Percentiles rank a stretch among this genome's conserved stretches.
Evolutionary conservation across 2,329 filamentous ascomycete genomes (phyloP).

Genomic region (Fusarium piperis): DNA sequence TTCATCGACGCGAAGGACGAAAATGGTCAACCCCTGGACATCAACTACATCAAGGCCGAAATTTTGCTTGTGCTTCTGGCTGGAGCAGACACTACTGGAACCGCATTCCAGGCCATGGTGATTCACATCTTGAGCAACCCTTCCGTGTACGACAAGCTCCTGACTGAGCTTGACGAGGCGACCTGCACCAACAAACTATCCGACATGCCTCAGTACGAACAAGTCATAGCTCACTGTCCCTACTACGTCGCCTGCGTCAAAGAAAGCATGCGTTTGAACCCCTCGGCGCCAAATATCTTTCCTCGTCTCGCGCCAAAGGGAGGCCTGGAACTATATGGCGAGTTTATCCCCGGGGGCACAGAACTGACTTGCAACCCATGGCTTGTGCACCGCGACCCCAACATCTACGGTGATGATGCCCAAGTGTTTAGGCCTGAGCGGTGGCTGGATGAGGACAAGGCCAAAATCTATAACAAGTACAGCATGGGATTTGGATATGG

Average conservation of each 20-base stretch:
- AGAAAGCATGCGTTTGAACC: conserved; percentile 61
- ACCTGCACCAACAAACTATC: conserved; percentile 48
- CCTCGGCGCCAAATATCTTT: conserved; percentile 59
- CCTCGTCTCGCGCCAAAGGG: conserved; percentile 58
- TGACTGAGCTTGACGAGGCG: conserved; percentile 36
- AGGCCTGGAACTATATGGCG: conserved; percentile 52
- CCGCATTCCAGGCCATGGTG: conserved; percentile 55
- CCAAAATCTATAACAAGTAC: conserved; percentile 44
- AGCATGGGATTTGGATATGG: conserved; percentile 52
- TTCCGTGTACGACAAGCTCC: conserved; percentile 28
- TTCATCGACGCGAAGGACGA: conserved; percentile 28
- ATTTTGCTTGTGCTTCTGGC: conserved; percentile 44
- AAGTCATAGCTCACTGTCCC: conserved; percentile 40
- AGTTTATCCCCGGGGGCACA: conserved; percentile 45
- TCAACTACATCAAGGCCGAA: conserved; percentile 34
- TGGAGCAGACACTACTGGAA: conserved; percentile 58
- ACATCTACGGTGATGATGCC: conserved; percentile 46
- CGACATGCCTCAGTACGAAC: conserved; percentile 45
- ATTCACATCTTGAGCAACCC: conserved; percentile 40
- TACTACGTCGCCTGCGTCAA: conserved; percentile 65
- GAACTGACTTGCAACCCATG: conserved; percentile 50
- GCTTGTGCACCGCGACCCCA: conserved; percentile 47
- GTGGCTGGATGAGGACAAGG: conserved; percentile 48
- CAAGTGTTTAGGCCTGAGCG: conserved; percentile 52
- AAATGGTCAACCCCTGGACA: conserved; percentile 13